Evolutionary conservation across 1,284 basidiomycete genomes (phyloP).

Genomic region (Boletus mariae): DNA sequence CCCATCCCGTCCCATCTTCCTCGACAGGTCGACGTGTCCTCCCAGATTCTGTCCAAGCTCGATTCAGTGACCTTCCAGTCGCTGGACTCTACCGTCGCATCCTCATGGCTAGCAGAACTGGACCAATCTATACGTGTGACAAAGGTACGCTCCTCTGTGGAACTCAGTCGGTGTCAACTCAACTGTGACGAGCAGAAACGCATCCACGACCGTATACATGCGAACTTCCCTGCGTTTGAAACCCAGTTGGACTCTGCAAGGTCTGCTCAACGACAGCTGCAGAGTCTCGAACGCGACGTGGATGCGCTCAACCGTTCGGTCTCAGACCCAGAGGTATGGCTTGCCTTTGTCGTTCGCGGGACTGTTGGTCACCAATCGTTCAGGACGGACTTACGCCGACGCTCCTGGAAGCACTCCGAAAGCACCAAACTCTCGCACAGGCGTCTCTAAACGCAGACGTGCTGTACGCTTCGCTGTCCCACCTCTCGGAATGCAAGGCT

Average conservation of each 20-base stretch:
- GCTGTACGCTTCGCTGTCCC: slow-evolving; percentile 46
- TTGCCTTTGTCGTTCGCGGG: neutral
- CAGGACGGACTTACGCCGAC: slow-evolving; percentile 66
- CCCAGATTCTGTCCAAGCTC: slow-evolving; percentile 63
- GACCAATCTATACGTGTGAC: slow-evolving; percentile 63
- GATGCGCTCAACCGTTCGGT: slow-evolving; percentile 48
- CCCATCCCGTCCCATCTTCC: slow-evolving; percentile 67
- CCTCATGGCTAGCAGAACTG: slow-evolving; percentile 68
- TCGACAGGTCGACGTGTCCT: slow-evolving; percentile 60
- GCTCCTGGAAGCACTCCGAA: slow-evolving; percentile 47
- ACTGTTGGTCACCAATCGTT: slow-evolving; percentile 12
- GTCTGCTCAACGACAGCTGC: slow-evolving; percentile 59
- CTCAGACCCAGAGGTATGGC: slow-evolving; percentile 53
- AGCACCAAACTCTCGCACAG: slow-evolving; percentile 60
- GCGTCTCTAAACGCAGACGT: slow-evolving; percentile 52
- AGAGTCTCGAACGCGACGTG: slow-evolving; percentile 49
- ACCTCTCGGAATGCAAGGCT: slow-evolving; percentile 49
- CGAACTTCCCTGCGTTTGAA: slow-evolving; percentile 59
- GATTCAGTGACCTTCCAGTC: slow-evolving; percentile 55
- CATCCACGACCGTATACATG: slow-evolving; percentile 66
- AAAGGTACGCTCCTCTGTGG: slow-evolving; percentile 44
- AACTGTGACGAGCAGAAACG: slow-evolving; percentile 40
- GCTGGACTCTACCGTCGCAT: slow-evolving; percentile 55
- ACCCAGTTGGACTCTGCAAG: slow-evolving; percentile 57
- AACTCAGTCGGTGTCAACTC: slow-evolving; percentile 2